Evolutionary conservation across 495 filamentous ascomycete genomes (phyloP), one percentile per base, ranked within the genome.

Genomic region (Penicillium paradoxum): DNA sequence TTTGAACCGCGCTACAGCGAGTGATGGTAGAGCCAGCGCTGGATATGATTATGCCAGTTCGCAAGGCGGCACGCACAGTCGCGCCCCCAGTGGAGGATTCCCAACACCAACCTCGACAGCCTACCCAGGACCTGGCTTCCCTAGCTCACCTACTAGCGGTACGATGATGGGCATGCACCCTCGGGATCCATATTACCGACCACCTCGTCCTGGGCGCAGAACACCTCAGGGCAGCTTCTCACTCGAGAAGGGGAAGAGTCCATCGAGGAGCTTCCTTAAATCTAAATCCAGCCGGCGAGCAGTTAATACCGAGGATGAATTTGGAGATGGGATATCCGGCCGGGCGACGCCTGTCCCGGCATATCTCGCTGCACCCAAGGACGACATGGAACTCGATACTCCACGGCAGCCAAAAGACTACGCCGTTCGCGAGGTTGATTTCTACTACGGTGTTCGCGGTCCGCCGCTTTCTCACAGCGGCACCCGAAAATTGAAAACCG

Each of bases 381-480:
- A 82, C 49, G 78, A 81, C 32, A 70, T 82, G 42, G 82, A 84
- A 45, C 65, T 68, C 37, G 74, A 82, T 45, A 74, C 76, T 44
- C 60, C 71, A 24, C 72, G 70, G 33, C 70, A 79, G 29, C 73
- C 83, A 39, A 83, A 86, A 13, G 91, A 97, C 65, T 98, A 97
- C 64, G 85, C 90, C 3, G 90, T 89, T 1, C 84, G 93, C 32
- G 93, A 98, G 69, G 86, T 89, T 4, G 93, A 98, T 64, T 96
- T 92, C 61, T 96, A 96, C 63, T 97, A 97, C 66, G 87, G 91
- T 13, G 85, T 95, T 21, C 83, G 89, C 14, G 93, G 93, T 0
- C 88, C 89, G n/a, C 90, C 92, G 9, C 76, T 97, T 6, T 91
- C 89, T 0, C 85, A 87, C 44, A 83, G 78, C 13, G 89, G 87